Conservation (phyloP, 352 stramenopile genomes). For the Discostella stelligera region DNA sequence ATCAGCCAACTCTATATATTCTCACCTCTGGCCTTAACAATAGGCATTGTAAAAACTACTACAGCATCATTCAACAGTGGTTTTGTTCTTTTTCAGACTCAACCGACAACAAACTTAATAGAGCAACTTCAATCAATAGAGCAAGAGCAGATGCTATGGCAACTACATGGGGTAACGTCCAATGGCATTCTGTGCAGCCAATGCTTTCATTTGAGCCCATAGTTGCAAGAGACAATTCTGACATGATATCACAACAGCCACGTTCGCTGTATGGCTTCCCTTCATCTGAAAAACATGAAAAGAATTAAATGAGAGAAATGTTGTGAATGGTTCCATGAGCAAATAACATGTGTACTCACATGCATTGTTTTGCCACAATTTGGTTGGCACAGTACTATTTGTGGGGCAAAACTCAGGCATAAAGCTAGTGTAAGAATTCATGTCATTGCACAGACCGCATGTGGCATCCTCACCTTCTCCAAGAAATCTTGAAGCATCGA, state of each 20-base stretch:
- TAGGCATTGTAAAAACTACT: no score
- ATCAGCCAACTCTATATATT: no score
- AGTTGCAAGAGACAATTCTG: constrained; percentile 12
- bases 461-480: constrained; percentile 32
- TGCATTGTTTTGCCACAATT: constrained; percentile 49
- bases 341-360: constrained; percentile 15
- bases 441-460: constrained; percentile 35
- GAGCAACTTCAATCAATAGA: neutral
- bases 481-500: constrained; percentile 34
- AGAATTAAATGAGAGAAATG: neutral
- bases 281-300: constrained; percentile 25
- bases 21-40: no score
- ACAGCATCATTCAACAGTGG: no score
- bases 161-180: neutral
- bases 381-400: constrained; percentile 26
- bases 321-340: constrained; percentile 6
- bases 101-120: neutral
- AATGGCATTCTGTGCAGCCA: neutral
- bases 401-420: constrained; percentile 35
- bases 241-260: constrained; percentile 32
- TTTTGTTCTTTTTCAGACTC: neutral
- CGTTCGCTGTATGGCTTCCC: constrained; percentile 33
- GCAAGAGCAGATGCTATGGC: no score
- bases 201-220: neutral
- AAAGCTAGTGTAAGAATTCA: constrained; percentile 22